Percentiles rank a stretch among this genome's conserved stretches.
These are phyloP conservation scores for Rubia yunnanensis DNA, from an alignment of 257 asterid genomes.

Conservation along the genomic window DNA sequence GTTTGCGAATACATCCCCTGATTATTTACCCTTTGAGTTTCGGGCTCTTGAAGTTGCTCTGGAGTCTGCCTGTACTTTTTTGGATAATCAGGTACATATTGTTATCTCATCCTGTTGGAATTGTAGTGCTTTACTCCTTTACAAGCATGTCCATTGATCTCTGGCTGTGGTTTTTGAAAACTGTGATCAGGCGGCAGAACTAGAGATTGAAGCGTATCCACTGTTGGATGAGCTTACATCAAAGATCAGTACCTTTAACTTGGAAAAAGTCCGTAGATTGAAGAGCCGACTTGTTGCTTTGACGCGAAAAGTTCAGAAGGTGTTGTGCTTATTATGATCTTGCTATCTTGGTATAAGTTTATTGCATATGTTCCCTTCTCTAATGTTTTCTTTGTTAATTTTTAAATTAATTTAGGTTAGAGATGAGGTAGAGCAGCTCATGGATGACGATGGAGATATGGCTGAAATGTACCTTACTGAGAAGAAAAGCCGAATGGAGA, in stretches of 20 bases:
- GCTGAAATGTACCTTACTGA: conserved; percentile 99
- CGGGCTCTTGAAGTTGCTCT: conserved; percentile 99
- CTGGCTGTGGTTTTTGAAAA: conserved; percentile 5
- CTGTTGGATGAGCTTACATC: conserved; percentile 94
- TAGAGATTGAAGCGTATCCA: conserved; percentile 98
- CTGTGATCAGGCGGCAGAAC: conserved; percentile 75
- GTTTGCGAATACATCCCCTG: conserved; percentile 67
- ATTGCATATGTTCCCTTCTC: conserved; percentile 13
- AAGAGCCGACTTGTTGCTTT: conserved; percentile 97
- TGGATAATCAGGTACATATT: conserved; percentile 76
- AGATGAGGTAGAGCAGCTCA: conserved; percentile 97
- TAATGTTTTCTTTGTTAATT: conserved; percentile 16
- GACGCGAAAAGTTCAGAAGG: conserved; percentile 98
- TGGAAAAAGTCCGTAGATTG: conserved; percentile 92
- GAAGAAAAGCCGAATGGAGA: conserved; percentile 75
- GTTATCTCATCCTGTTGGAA: not conserved
- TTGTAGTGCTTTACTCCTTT: not conserved
- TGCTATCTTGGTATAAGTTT: not conserved
- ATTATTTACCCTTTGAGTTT: conserved; percentile 95
- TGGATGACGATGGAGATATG: conserved; percentile 99
- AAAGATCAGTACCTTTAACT: conserved; percentile 85
- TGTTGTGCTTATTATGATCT: conserved; percentile 19
- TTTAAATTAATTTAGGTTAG: conserved; percentile 61
- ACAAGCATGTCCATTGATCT: not conserved
- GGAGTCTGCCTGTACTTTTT: conserved; percentile 93